Evolutionary conservation across 345 rosid species (phyloP).

Genomic region (Aquilaria malaccensis): DNA sequence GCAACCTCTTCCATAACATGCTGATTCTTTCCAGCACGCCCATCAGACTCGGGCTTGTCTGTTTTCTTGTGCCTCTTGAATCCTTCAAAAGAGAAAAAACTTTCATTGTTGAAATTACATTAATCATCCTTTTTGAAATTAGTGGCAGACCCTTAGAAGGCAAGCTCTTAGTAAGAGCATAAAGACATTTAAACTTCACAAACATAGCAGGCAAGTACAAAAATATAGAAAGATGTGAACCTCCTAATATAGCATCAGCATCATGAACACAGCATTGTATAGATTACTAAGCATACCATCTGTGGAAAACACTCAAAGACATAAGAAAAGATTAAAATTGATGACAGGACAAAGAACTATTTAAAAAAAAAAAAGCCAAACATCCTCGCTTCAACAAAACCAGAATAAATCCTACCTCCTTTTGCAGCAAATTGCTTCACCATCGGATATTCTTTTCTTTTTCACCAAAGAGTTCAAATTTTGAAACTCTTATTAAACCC

Average conservation of each 20-base stretch:
- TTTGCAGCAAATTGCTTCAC: conserved; percentile 1
- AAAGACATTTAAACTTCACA: neutral
- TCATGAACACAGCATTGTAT: too few species aligned
- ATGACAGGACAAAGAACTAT: neutral
- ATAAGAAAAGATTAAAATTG: neutral
- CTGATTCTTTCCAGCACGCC: conserved; percentile 23
- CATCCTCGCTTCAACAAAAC: too few species aligned
- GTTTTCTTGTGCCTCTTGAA: conserved; percentile 27
- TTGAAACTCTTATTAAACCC: too few species aligned
- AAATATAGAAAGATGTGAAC: too few species aligned
- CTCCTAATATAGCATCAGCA: too few species aligned
- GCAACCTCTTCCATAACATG: conserved; percentile 18
- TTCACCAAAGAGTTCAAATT: neutral
- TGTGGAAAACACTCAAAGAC: too few species aligned
- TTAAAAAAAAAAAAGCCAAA: neutral
- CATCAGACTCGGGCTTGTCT: conserved; percentile 18
- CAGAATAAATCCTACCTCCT: neutral
- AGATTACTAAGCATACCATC: too few species aligned
- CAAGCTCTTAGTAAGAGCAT: neutral
- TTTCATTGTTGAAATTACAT: neutral
- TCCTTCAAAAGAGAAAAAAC: conserved; percentile 14
- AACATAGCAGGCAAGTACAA: neutral
- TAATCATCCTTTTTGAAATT: too few species aligned
- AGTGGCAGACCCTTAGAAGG: too few species aligned
- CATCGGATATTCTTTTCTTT: neutral